Evolutionary conservation across 2,329 filamentous ascomycete species (phyloP), one percentile per base, ranked within the genome.

Genomic region (Bipolaris gigantea): DNA sequence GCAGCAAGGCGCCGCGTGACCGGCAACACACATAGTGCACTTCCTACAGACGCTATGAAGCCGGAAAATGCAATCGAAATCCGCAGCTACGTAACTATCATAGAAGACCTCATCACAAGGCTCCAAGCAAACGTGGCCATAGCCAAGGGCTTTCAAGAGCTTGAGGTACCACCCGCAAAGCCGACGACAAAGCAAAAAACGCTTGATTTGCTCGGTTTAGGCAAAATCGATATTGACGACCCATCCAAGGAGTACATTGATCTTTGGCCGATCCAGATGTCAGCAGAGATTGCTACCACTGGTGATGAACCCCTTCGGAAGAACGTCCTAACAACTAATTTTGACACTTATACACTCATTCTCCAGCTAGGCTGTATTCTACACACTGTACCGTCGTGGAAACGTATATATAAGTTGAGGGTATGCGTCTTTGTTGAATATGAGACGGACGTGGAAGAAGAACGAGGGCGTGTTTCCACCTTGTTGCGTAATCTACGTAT

Each of bases 191-290:
- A 65, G 36, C 62, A 73, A 41, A 65, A 59, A 27, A 45, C 66
- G 1, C 51, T 74, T 3, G 57, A 50, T 19, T 50, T 68, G 27
- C 33, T 74, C 13, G 63, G 67, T 7, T 56, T 73, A 0, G 50
- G 53, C 8, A 58, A 64, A 2, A 42, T 62, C 0, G 80, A 83
- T 18, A 72, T 79, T 0, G 79, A 85, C 35, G 81, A 80, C 16
- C 84, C 87, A 48, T 79, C 77, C 4, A 93, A 93, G 69, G 89
- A 86, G 65, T 93, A 88, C 66, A 90, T 96, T 57, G 91, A 96
- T 66, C 77, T 96, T 4, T 96, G 91, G 91, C 91, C 91, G 0
- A 94, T 96, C 48, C 92, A 96, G 62, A 96, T 96, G 90, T 93
- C 90, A 5, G 90, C 90, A 1, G 89, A 93, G 64, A 83, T 94